A percentile compares a stretch with the other conserved stretches of the same genome.
Conservation (phyloP, 2,329 filamentous ascomycete species). For the Aspergillus fructus region DNA sequence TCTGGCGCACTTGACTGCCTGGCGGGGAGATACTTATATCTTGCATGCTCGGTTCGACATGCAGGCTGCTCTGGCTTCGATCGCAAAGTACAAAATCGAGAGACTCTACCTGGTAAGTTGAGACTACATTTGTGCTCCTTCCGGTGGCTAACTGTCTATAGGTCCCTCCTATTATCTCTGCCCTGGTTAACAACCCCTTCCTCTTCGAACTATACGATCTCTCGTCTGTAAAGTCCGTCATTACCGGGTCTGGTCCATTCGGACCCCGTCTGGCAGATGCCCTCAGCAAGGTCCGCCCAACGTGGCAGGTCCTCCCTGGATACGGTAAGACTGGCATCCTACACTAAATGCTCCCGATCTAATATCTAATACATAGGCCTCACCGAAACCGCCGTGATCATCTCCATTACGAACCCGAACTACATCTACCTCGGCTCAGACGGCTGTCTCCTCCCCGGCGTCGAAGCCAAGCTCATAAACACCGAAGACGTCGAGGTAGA, state of each 20-base stretch:
- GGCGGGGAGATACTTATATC: conserved; percentile 2
- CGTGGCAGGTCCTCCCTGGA: not conserved
- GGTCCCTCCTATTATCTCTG: not conserved
- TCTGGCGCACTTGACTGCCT: conserved; percentile 3
- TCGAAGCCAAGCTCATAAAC: not conserved
- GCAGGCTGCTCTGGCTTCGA: conserved; percentile 5
- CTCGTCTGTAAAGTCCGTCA: not conserved
- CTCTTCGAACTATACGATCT: not conserved
- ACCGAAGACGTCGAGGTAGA: conserved; percentile 3
- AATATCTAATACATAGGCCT: not conserved
- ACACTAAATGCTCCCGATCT: not conserved
- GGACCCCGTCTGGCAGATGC: not conserved
- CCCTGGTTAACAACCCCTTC: not conserved
- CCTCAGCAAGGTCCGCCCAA: not conserved
- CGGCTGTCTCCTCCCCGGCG: not conserved
- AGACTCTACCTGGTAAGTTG: not conserved
- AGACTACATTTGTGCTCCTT: too few relatives aligned
- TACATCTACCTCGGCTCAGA: not conserved
- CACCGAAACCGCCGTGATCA: conserved; percentile 9
- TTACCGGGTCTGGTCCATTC: not conserved
- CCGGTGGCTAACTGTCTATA: not conserved
- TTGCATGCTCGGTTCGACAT: conserved; percentile 10
- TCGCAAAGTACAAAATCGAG: conserved; percentile 5
- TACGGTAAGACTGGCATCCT: not conserved
- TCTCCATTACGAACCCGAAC: not conserved